Evolutionary conservation across 169 alveolate species (phyloP).

Genomic region (Plasmodium ovale): DNA sequence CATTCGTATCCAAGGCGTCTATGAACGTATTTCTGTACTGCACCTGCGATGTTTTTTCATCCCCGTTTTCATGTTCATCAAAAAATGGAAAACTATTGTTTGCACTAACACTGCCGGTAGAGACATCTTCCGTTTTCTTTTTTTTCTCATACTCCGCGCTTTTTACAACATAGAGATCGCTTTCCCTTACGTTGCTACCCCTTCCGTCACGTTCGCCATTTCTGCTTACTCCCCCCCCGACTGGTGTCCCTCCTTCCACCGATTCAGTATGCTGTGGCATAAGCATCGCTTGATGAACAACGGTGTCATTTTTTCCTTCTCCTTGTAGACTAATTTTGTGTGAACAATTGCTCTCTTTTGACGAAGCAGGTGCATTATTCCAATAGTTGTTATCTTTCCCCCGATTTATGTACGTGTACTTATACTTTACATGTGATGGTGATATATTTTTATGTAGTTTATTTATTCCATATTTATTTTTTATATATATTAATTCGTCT

Average conservation of each 20-base stretch:
- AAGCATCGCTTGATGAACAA: too few species aligned
- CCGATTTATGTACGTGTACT: conserved; percentile 31
- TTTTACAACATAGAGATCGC: too few species aligned
- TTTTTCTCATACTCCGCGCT: neutral
- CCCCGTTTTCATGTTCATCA: neutral
- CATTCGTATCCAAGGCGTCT: conserved; percentile 30
- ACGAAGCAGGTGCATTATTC: neutral
- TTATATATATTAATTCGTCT: conserved; percentile 62
- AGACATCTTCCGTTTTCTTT: neutral
- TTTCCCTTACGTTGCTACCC: neutral
- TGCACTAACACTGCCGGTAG: too few species aligned
- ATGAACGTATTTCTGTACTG: conserved; percentile 64
- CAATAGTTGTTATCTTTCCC: neutral
- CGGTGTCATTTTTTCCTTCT: too few species aligned
- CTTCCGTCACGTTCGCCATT: neutral
- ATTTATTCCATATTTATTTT: conserved; percentile 44
- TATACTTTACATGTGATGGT: conserved; percentile 31
- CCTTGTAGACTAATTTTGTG: too few species aligned
- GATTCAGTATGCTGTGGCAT: neutral
- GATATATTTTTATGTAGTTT: neutral
- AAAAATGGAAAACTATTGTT: neutral
- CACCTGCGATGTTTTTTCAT: neutral
- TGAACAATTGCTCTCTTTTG: too few species aligned
- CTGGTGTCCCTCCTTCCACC: neutral
- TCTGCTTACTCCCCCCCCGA: neutral